These are phyloP conservation scores for Macrotyloma uniflorum DNA, from an alignment of 306 rosid species.

Conservation along the genomic window DNA sequence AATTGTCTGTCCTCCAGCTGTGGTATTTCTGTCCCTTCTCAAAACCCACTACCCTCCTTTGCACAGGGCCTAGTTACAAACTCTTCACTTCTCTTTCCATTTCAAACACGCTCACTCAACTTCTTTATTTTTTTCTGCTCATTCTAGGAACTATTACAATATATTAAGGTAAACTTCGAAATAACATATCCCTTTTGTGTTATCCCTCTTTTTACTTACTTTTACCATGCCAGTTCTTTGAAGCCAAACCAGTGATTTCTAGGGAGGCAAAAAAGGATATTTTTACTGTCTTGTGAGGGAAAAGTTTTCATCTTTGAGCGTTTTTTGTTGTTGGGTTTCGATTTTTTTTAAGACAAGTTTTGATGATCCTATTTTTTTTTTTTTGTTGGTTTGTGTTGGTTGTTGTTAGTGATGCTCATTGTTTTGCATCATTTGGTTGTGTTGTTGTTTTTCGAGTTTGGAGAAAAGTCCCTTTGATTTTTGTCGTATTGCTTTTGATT, in stretches of 20 bases:
- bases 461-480: slow-evolving; percentile 33
- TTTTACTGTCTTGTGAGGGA: slow-evolving; percentile 23
- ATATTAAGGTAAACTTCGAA: too few relatives aligned
- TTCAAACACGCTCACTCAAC: background rate
- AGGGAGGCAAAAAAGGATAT: slow-evolving; percentile 23
- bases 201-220: background rate
- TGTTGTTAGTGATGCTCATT: slow-evolving; percentile 2
- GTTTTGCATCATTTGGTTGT: slow-evolving; percentile 30
- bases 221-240: background rate
- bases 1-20: slow-evolving; percentile 31
- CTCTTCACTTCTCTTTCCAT: background rate
- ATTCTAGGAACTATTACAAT: background rate
- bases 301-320: slow-evolving; percentile 18
- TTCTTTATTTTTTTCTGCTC: background rate
- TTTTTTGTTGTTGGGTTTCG: background rate
- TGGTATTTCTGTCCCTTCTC: slow-evolving; percentile 36
- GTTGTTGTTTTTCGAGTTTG: slow-evolving; percentile 47
- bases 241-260: slow-evolving; percentile 1
- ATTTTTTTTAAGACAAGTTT: background rate
- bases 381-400: background rate
- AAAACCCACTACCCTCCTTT: slow-evolving; percentile 14
- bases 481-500: slow-evolving; percentile 3
- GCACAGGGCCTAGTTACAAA: background rate
- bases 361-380: slow-evolving; percentile 4
- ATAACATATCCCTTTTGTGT: background rate